Evolutionary conservation across 345 rosid genomes (phyloP).

Genomic region (Dimocarpus longan): DNA sequence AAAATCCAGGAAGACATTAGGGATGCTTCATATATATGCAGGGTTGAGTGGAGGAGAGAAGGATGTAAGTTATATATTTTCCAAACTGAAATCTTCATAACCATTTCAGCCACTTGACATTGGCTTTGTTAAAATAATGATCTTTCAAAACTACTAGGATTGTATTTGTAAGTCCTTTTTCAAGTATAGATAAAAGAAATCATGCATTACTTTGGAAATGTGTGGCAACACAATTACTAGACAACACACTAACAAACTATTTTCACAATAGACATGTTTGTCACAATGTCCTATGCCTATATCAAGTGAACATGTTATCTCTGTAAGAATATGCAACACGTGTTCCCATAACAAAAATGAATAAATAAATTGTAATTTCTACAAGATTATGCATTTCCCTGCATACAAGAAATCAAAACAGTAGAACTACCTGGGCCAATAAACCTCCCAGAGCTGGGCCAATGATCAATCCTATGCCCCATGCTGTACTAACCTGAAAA

Average conservation of each 20-base stretch:
- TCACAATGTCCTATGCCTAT: neutral
- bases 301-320: neutral
- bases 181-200: too few species aligned
- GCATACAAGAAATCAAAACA: neutral
- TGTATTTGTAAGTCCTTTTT: too few species aligned
- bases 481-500: slow-evolving; percentile 84
- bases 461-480: slow-evolving; percentile 95
- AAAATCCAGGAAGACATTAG: slow-evolving; percentile 13
- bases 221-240: too few species aligned
- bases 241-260: too few species aligned
- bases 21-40: neutral
- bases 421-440: slow-evolving; percentile 76
- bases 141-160: too few species aligned
- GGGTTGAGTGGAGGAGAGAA: neutral
- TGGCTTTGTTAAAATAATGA: too few species aligned
- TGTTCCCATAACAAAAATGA: neutral
- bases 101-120: neutral
- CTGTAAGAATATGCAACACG: neutral
- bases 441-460: slow-evolving; percentile 98
- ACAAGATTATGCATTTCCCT: neutral
- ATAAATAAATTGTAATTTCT: neutral
- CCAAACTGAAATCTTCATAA: neutral
- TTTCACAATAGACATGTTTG: too few species aligned
- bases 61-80: neutral
- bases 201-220: too few species aligned